These are phyloP conservation scores for Macrocystidia cucumis DNA, from an alignment of 1,284 basidiomycete species.

Conservation along the genomic window DNA sequence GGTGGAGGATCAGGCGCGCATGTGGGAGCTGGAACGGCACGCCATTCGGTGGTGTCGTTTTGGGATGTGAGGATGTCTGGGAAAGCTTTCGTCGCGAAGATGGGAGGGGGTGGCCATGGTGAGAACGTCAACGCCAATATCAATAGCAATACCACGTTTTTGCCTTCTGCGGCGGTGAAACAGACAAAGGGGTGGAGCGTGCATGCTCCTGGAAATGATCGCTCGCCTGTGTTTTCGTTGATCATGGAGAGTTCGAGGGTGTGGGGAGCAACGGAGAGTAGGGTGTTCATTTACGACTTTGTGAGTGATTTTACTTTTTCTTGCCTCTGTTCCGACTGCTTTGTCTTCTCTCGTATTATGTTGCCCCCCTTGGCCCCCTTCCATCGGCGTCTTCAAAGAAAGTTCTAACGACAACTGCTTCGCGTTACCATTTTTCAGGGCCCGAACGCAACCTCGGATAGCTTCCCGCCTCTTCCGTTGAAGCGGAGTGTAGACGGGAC, in stretches of 20 bases:
- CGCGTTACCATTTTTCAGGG: constrained; percentile 24
- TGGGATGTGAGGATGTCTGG: constrained; percentile 77
- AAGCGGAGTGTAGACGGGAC: constrained; percentile 29
- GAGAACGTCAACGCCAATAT: too few relatives aligned
- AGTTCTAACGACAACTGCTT: neutral
- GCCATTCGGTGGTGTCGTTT: constrained; percentile 67
- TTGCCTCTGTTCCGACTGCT: too few relatives aligned
- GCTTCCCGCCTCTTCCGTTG: constrained; percentile 44
- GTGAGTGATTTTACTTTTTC: constrained; percentile 23
- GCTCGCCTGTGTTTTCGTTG: constrained; percentile 66
- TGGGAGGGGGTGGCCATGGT: too few relatives aligned
- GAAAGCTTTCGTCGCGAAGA: too few relatives aligned
- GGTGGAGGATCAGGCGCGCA: constrained; percentile 60
- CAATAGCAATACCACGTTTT: too few relatives aligned
- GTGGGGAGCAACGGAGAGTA: constrained; percentile 65
- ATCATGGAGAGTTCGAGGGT: constrained; percentile 65
- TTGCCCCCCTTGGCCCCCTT: neutral
- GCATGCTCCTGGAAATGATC: constrained; percentile 67
- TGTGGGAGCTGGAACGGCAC: constrained; percentile 64
- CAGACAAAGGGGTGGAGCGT: constrained; percentile 61
- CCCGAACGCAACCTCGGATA: constrained; percentile 42
- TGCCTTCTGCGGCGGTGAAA: too few relatives aligned
- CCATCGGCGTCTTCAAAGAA: too few relatives aligned
- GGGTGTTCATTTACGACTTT: constrained; percentile 73
- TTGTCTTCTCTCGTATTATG: constrained; percentile 1